Base-by-base conservation (phyloP, 2,329 filamentous ascomycete species). In the Catunica adiposa region DNA sequence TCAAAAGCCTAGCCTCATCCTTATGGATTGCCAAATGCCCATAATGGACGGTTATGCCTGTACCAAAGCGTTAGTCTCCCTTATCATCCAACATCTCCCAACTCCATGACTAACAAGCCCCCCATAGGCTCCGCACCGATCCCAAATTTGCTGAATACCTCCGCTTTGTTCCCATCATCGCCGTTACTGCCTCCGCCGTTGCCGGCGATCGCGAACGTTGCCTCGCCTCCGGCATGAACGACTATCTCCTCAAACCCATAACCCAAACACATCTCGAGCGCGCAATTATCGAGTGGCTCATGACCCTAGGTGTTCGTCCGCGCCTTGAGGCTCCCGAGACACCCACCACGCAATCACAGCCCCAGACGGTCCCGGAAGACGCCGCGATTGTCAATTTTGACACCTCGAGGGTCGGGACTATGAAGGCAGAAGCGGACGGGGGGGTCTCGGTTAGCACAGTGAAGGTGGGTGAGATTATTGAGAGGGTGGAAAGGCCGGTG, bases 131-230 rank as follows among this genome's bases (percentile, higher is more conserved):
- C 4, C 53, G 56, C 6, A 53, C 38, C 34, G 42, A 53, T 14
- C 26, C 50, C 14, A 50, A 51, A 31, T 55, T 48, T 20, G 23
- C 34, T 5, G 63, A 70, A 1, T 74, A 77, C 54, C 71, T 79
- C 3, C 71, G 74, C 55, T 72, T 80, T 46, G 80, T 86, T 3
- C 84, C 84, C 0, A 86, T 89, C 53, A 80, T 89, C 38, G 84
- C 84, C n/a, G 86, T 89, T 82, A 89, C 84, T 0, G 85, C 84
- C 3, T 85, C 80, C 3, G 84, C 84, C 0, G 87, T 88, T 42
- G 82, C 86, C 63, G 84, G 84, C 3, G 84, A 89, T 62, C 73
- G 76, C 51, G 84, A 88, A 64, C 87, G 86, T 64, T 88, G 84
- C 63, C 76, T 78, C 58, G 75, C 74, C 59, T 82, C 83, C 7